Evolutionary conservation across 1,284 basidiomycete genomes (phyloP), one percentile per base, ranked within the genome.

Genomic region (Quambalaria eucalypti): DNA sequence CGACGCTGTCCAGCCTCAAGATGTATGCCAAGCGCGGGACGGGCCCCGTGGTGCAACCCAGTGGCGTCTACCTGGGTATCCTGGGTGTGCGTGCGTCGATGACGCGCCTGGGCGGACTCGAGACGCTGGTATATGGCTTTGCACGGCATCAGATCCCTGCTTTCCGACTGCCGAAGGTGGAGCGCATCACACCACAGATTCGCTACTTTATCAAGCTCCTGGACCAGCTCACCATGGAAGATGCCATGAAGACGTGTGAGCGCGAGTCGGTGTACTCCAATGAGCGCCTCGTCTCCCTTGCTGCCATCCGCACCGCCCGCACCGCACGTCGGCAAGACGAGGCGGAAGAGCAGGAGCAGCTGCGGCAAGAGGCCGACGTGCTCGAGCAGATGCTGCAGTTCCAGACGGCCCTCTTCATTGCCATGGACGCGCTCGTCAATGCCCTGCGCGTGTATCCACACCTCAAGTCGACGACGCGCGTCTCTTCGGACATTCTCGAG

Each of bases 91-190:
- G 79, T 25, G 77, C 79, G 0, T 76, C 76, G 6, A 74, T 71
- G n/a, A 67, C 64, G 48, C 50, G 59, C 14, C 56, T 73, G 40
- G 69, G 66, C 2, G 76, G 73, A 8, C 51, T 79, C 46, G 55
- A 56, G 25, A 48, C 52, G n/a, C 68, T 81, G 3, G 79, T 80
- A 12, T 81, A 80, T 76, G 78, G 78, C 66, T 80, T 80, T 70
- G 79, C 80, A 28, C 76, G 78, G 25, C 80, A 80, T 60, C 79
- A 80, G 67, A 79, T 81, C 58, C 80, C 80, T 2, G 79, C 79
- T 2, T 81, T 79, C 67, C 77, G 80, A 26, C 73, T 81, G 9
- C 79, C 80, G 0, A 79, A 80, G 54, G 78, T 81, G 23, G 58
- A 68, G 26, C 74, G 69, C 16, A 67, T 80, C 19, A 74, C 76